Percentiles rank a stretch among this genome's conserved stretches.
Conservation (phyloP, 1,284 basidiomycete species). For the Puccinia hordei region DNA sequence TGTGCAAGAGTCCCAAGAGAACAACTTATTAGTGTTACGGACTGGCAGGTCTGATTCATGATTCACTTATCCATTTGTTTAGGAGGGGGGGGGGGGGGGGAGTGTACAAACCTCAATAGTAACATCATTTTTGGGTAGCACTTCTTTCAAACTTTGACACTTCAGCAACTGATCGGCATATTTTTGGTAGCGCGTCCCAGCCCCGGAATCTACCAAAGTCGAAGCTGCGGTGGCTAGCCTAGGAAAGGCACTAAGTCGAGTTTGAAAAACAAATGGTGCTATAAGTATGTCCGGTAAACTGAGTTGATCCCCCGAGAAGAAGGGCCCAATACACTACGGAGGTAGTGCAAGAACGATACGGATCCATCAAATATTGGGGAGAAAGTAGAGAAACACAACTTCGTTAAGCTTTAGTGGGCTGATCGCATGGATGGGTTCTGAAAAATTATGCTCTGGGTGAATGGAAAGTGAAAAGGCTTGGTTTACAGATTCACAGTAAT, state of each 20-base stretch:
- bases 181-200: slow-evolving; percentile 36
- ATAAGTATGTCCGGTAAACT: slow-evolving; percentile 50
- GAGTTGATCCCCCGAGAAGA: slow-evolving; percentile 46
- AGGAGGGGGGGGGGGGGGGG: no score
- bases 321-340: slow-evolving; percentile 41
- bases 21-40: not conserved
- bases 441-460: not conserved
- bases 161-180: slow-evolving; percentile 40
- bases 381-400: not conserved
- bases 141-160: slow-evolving; percentile 23
- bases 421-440: not conserved
- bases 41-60: not conserved
- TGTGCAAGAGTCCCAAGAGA: slow-evolving; percentile 7
- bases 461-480: slow-evolving; percentile 19
- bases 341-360: not conserved
- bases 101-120: slow-evolving; percentile 15
- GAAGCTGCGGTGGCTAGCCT: slow-evolving; percentile 32
- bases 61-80: no score
- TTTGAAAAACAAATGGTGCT: slow-evolving; percentile 47
- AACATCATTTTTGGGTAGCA: slow-evolving; percentile 16
- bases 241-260: slow-evolving; percentile 22
- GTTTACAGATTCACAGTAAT: slow-evolving; percentile 42
- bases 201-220: slow-evolving; percentile 30
- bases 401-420: slow-evolving; percentile 10
- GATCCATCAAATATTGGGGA: not conserved